Evolutionary conservation across 2,329 filamentous ascomycete species (phyloP), one percentile per base, ranked within the genome.

Genomic region (Setomelanomma holmii): DNA sequence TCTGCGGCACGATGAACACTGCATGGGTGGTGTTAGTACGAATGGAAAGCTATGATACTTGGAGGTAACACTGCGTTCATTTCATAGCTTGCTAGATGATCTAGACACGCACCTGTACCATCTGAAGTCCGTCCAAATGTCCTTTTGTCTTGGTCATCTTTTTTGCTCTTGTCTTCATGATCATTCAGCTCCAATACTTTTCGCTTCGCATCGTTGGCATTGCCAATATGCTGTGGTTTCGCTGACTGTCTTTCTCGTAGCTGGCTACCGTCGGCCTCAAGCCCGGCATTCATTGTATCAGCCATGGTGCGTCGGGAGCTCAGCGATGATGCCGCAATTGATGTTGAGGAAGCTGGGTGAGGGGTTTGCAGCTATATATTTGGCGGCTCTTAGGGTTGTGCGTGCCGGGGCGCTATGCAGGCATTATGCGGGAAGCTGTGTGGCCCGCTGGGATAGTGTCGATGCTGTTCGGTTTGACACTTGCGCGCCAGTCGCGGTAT

Each of bases 1-100:
- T 99, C 57, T 91, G 88, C 41, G 95, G 95, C 48, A 99, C 95
- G 52, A 91, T 89, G 73, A 99, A 99, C 67, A 96, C 95, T 98
- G 69, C 41, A 41, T 12, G 7, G 12, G 24, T 16, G 17, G 42
- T 40, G 55, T 72, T 51, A 68, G 66, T 51, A 52, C 38, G 41
- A 48, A 40, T 51, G 33, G 50, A 1, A 8, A 17, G 14, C 21
- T n/a, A 16, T 36, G 23, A 44, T 16, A 17, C 16, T 3, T n/a
- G 19, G 14, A 12, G 6, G 7, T 11, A 35, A 40, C 41, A 12
- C 11, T 36, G 33, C n/a, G 22, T 4, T 21, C 12, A 41, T 33
- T 24, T 38, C 6, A 24, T 22, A 43, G 5, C 8, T 22, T 12
- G 35, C 11, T 7, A 14, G 19, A 8, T 14, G n/a, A 10, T 19